Conservation (phyloP, 2,329 filamentous ascomycete genomes). For the Aspergillus tamarii region DNA sequence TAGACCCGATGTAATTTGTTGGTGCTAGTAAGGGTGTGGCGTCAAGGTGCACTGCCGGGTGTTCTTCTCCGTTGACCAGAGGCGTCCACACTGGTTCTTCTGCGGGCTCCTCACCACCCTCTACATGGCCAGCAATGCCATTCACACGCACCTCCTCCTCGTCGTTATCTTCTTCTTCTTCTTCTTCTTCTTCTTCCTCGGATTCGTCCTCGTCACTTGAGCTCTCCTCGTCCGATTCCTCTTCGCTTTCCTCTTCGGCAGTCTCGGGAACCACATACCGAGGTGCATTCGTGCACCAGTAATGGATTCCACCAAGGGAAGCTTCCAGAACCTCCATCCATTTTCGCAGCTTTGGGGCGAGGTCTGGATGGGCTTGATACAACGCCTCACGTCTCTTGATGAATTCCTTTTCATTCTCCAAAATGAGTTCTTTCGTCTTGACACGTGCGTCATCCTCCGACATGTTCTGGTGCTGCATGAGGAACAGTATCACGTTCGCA, state of each 20-base stretch:
- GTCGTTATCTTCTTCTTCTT: constrained; percentile 6
- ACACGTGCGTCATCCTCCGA: constrained; percentile 12
- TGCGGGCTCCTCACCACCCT: background rate
- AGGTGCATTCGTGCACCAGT: constrained; percentile 16
- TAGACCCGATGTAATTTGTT: constrained; percentile 26
- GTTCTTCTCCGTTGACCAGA: constrained; percentile 9
- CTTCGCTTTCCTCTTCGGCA: constrained; percentile 7
- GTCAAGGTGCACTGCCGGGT: constrained; percentile 6
- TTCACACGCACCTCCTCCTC: background rate
- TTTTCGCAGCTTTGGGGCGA: constrained; percentile 11
- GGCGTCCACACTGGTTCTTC: constrained; percentile 9
- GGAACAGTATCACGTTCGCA: constrained; percentile 17
- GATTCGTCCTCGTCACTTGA: background rate
- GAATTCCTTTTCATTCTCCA: constrained; percentile 18
- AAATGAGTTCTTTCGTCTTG: constrained; percentile 16
- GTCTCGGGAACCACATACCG: constrained; percentile 12
- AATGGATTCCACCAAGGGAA: constrained; percentile 15
- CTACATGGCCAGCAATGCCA: background rate
- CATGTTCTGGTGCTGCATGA: constrained; percentile 17
- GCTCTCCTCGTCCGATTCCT: constrained; percentile 8
- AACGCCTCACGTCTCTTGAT: constrained; percentile 12
- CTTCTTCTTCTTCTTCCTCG: background rate
- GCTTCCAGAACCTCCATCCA: constrained; percentile 20
- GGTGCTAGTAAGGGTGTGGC: constrained; percentile 20
- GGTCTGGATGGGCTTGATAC: constrained; percentile 12